phyloP scores from a whole-genome alignment of 1,284 basidiomycete genomes.

The Neotropicomus parvogracilis region DNA sequence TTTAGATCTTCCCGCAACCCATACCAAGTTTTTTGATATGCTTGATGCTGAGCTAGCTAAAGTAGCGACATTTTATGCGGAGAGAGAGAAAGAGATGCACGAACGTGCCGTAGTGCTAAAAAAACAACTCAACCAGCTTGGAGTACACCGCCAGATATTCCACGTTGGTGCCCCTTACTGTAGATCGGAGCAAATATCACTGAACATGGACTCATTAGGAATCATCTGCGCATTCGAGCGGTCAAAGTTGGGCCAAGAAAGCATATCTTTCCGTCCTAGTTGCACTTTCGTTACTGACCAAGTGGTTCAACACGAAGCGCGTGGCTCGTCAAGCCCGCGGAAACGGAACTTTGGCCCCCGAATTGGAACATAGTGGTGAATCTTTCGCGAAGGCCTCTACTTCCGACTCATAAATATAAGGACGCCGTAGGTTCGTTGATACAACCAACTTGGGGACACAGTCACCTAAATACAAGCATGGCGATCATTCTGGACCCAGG shows the following conservation, averaged over 20 bases:
- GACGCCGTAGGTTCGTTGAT: not conserved
- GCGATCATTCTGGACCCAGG: not conserved
- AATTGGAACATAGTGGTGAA: slow-evolving; percentile 8
- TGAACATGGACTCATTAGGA: slow-evolving; percentile 23
- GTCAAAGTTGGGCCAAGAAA: slow-evolving; percentile 17
- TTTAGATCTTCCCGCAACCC: slow-evolving; percentile 51
- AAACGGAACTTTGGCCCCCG: slow-evolving; percentile 1
- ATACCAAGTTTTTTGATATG: slow-evolving; percentile 70
- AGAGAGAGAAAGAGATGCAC: slow-evolving; percentile 68
- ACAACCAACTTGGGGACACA: not conserved
- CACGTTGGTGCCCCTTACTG: slow-evolving; percentile 44
- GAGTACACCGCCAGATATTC: slow-evolving; percentile 64
- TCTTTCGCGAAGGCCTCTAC: not conserved
- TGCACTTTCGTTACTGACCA: slow-evolving; percentile 8
- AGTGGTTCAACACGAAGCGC: not conserved
- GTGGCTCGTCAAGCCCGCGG: not conserved
- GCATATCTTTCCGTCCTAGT: slow-evolving; percentile 5
- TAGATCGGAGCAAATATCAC: not conserved
- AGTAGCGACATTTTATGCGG: slow-evolving; percentile 78
- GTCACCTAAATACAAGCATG: not conserved
- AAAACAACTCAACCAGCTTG: slow-evolving; percentile 72
- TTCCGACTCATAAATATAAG: slow-evolving; percentile 9
- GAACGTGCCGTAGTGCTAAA: slow-evolving; percentile 50
- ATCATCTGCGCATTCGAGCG: slow-evolving; percentile 5
- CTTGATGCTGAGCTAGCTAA: slow-evolving; percentile 78